A percentile compares a stretch with the other conserved stretches of the same genome.
These are phyloP conservation scores for Chlorella ohadii DNA, from an alignment of 139 green algal genomes.

Conservation along the genomic window DNA sequence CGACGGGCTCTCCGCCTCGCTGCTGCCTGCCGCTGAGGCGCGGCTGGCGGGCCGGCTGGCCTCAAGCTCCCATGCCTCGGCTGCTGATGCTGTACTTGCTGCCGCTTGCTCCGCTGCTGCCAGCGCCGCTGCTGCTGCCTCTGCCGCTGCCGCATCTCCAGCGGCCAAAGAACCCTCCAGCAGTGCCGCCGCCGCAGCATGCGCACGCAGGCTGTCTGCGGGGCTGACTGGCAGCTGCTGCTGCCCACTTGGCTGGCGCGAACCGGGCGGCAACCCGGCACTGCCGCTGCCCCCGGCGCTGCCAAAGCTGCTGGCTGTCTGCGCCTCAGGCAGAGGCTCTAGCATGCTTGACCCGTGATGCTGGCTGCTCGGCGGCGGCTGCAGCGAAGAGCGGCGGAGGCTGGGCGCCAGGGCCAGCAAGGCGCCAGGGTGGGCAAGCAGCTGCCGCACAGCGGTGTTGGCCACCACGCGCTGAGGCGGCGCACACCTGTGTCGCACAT, in stretches of 20 bases:
- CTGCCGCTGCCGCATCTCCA: not conserved
- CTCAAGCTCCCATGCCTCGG: not conserved
- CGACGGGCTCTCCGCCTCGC: not conserved
- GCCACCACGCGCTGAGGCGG: constrained; percentile 63
- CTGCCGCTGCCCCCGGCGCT: not conserved
- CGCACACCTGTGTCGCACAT: constrained; percentile 40
- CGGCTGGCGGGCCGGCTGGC: not conserved
- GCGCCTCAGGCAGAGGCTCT: constrained; percentile 1
- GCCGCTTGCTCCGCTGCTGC: not conserved
- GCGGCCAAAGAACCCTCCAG: not conserved
- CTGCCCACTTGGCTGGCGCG: not conserved
- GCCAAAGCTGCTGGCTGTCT: not conserved
- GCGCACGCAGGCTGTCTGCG: too few relatives aligned
- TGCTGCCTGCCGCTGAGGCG: not conserved
- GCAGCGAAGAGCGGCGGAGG: not conserved
- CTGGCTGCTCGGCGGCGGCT: not conserved
- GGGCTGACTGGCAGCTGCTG: too few relatives aligned
- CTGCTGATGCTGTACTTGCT: not conserved
- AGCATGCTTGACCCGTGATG: not conserved
- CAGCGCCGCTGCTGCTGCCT: not conserved
- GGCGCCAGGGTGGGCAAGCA: constrained; percentile 38
- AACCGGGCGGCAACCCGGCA: not conserved
- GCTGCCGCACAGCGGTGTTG: constrained; percentile 60
- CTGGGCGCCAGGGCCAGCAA: not conserved
- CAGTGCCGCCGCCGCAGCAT: not conserved